Evolutionary conservation across 768 basidiomycete genomes (phyloP).

Genomic region (Rubroboletus pulcherrimus): DNA sequence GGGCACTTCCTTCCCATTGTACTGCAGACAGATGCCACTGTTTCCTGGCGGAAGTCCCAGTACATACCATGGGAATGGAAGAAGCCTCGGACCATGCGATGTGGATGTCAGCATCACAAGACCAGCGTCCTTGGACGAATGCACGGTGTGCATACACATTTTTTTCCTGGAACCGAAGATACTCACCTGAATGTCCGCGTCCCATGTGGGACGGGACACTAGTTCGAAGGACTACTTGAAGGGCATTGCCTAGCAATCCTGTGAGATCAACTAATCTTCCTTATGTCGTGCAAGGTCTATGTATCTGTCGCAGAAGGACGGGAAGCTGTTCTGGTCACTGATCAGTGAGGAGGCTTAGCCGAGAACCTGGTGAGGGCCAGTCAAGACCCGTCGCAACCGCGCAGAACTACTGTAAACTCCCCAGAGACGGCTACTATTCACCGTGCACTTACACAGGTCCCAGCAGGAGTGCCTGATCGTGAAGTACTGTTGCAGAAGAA

Average conservation of each 20-base stretch:
- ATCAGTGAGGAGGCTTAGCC: background rate
- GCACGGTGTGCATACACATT: background rate
- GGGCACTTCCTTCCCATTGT: conserved; percentile 37
- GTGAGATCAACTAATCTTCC: background rate
- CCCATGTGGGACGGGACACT: background rate
- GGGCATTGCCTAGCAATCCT: background rate
- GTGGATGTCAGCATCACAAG: conserved; percentile 23
- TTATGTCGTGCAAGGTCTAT: background rate
- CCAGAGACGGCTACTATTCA: background rate
- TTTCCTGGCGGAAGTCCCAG: conserved; percentile 30
- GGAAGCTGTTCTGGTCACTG: background rate
- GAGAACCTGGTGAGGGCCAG: background rate
- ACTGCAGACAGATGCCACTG: conserved; percentile 29
- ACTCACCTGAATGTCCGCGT: conserved; percentile 4
- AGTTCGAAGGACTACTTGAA: conserved; percentile 9
- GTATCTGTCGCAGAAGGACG: conserved; percentile 1
- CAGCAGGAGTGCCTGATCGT: background rate
- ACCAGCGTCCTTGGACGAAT: conserved; percentile 17
- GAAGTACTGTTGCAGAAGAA: conserved; percentile 5
- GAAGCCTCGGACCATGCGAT: conserved; percentile 40
- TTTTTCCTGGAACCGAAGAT: background rate
- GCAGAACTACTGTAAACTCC: background rate
- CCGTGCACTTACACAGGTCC: conserved; percentile 8
- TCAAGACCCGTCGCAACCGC: background rate
- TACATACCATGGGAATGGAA: conserved; percentile 60